A percentile compares a stretch with the other conserved stretches of the same genome.
Conservation (phyloP, 176 grass and related monocot species). For the Aegilops speltoides region DNA sequence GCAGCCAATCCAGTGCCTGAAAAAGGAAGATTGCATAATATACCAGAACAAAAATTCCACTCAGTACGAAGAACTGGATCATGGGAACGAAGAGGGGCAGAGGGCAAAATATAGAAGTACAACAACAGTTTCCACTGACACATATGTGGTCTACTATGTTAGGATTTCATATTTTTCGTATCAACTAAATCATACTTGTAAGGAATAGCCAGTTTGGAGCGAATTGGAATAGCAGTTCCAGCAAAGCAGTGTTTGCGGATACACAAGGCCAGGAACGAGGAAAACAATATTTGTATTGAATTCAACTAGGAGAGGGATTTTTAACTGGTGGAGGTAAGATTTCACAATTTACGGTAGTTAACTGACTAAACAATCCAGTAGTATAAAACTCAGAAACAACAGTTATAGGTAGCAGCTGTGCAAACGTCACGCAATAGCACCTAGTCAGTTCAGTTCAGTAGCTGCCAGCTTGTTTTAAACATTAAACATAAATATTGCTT, state of each 20-base stretch:
- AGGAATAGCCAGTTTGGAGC: neutral
- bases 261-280: neutral
- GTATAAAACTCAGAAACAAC: neutral
- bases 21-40: conserved; percentile 27
- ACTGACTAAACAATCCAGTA: neutral
- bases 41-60: neutral
- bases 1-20: conserved; percentile 97
- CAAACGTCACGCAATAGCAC: neutral
- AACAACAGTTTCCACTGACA: neutral
- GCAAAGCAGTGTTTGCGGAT: neutral
- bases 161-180: neutral
- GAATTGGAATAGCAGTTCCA: neutral
- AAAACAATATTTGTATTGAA: neutral
- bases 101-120: neutral
- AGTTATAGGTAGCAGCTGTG: neutral
- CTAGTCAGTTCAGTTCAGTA: neutral
- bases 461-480: neutral
- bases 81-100: neutral
- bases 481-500: neutral
- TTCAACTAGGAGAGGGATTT: neutral
- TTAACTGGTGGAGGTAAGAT: neutral
- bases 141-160: neutral
- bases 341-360: neutral
- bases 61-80: neutral
- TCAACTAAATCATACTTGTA: neutral